These are phyloP conservation scores for Viola pubescens DNA, from an alignment of 441 rosid species.

Conservation along the genomic window DNA sequence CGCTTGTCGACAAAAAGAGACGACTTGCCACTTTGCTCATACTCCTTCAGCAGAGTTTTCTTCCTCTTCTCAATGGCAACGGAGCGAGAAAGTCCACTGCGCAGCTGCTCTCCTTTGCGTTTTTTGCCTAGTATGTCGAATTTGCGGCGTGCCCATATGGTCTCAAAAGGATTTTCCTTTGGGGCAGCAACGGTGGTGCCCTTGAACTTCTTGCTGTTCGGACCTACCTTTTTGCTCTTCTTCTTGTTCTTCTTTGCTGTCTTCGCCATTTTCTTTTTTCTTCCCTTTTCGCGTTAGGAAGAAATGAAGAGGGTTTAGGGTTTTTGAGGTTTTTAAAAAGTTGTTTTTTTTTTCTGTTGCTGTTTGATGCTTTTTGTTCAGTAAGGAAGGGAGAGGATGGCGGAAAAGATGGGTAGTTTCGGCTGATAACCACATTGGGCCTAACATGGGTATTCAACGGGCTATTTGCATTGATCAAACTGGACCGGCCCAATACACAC, in stretches of 20 bases:
- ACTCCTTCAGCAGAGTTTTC: constrained; percentile 75
- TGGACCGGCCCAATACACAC: too few species aligned
- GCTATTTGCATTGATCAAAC: too few species aligned
- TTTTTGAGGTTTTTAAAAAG: constrained; percentile 10
- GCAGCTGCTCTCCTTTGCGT: constrained; percentile 77
- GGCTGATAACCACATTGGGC: too few species aligned
- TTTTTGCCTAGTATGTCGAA: constrained; percentile 83
- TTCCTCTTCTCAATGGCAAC: constrained; percentile 69
- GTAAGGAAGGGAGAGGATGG: too few species aligned
- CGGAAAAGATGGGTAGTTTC: too few species aligned
- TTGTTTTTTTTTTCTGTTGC: too few species aligned
- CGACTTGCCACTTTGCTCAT: constrained; percentile 61
- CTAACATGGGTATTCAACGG: too few species aligned
- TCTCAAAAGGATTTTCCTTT: constrained; percentile 65
- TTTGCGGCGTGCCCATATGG: constrained; percentile 80
- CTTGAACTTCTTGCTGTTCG: constrained; percentile 53
- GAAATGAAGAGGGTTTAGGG: constrained; percentile 17
- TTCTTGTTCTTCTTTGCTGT: constrained; percentile 23
- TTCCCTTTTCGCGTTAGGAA: too few species aligned
- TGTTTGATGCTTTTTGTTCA: too few species aligned
- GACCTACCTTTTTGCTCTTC: constrained; percentile 35
- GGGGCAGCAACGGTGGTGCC: constrained; percentile 8
- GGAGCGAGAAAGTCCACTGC: constrained; percentile 59
- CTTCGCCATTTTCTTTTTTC: constrained; percentile 41
- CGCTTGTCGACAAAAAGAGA: constrained; percentile 67